These are phyloP conservation scores for Exobasidium cylindrosporum DNA, from an alignment of 1,284 basidiomycete genomes.

Conservation along the genomic window DNA sequence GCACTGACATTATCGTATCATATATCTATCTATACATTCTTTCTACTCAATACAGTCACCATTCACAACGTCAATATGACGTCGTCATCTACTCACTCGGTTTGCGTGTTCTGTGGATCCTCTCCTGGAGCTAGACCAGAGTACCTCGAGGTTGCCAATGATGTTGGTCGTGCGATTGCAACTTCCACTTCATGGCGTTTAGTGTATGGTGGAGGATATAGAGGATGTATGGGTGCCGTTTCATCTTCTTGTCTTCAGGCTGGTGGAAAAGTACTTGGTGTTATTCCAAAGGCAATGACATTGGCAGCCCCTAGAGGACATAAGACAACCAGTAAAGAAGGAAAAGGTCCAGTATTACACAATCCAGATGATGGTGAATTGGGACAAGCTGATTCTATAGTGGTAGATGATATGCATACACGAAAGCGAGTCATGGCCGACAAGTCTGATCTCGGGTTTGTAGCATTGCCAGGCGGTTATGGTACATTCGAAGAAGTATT, in stretches of 20 bases:
- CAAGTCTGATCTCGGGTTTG: slow-evolving; percentile 69
- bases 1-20: too few species aligned
- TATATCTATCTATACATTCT: too few species aligned
- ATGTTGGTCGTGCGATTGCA: slow-evolving; percentile 72
- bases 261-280: slow-evolving; percentile 74
- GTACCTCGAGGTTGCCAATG: slow-evolving; percentile 57
- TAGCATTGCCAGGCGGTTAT: slow-evolving; percentile 83
- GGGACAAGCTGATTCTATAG: slow-evolving; percentile 31
- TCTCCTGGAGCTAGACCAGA: slow-evolving; percentile 41
- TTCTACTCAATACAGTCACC: not conserved
- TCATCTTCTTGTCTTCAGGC: slow-evolving; percentile 67
- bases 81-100: slow-evolving; percentile 19
- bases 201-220: slow-evolving; percentile 80
- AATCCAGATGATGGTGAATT: slow-evolving; percentile 22
- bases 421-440: slow-evolving; percentile 84
- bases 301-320: slow-evolving; percentile 26
- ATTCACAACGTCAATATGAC: not conserved
- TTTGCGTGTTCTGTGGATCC: slow-evolving; percentile 55
- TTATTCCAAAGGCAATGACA: slow-evolving; percentile 75
- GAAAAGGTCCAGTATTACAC: slow-evolving; percentile 48
- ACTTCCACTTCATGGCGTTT: slow-evolving; percentile 63
- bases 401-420: slow-evolving; percentile 82
- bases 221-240: slow-evolving; percentile 78
- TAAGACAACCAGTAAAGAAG: slow-evolving; percentile 35
- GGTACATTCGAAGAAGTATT: slow-evolving; percentile 88